Percentiles rank a stretch among this genome's conserved stretches.
These are phyloP conservation scores for Sparassis latifolia DNA, from an alignment of 1,284 basidiomycete genomes.

Conservation along the genomic window DNA sequence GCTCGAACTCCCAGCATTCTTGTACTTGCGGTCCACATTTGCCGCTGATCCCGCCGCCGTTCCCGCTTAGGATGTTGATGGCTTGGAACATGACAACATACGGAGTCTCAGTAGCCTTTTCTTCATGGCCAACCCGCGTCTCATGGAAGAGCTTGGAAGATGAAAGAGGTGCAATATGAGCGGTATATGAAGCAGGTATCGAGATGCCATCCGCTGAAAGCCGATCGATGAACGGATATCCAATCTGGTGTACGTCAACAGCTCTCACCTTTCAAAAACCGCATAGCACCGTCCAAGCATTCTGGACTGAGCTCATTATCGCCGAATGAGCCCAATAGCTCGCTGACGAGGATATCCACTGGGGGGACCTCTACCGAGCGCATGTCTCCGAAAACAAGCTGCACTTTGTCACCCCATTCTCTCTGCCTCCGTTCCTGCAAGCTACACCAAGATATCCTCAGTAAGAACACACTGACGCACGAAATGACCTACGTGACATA, in stretches of 20 bases:
- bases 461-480: slow-evolving; percentile 3
- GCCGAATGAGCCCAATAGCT: slow-evolving; percentile 94
- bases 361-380: slow-evolving; percentile 75
- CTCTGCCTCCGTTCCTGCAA: slow-evolving; percentile 73
- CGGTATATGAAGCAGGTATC: slow-evolving; percentile 94
- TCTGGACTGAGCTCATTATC: slow-evolving; percentile 99
- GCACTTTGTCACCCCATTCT: slow-evolving; percentile 84
- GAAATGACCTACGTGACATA: slow-evolving; percentile 75
- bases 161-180: slow-evolving; percentile 89
- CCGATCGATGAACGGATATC: not conserved
- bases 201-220: slow-evolving; percentile 81
- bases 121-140: slow-evolving; percentile 56
- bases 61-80: slow-evolving; percentile 80
- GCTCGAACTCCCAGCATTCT: slow-evolving; percentile 97
- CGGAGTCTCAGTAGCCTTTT: slow-evolving; percentile 80
- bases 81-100: slow-evolving; percentile 98
- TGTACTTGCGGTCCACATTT: slow-evolving; percentile 82
- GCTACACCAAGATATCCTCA: slow-evolving; percentile 33
- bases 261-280: slow-evolving; percentile 79
- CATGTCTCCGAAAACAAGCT: slow-evolving; percentile 93
- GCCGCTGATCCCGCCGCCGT: slow-evolving; percentile 51
- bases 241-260: not conserved
- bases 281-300: slow-evolving; percentile 92
- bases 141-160: slow-evolving; percentile 90
- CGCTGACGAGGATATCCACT: slow-evolving; percentile 93